A percentile compares a stretch with the other conserved stretches of the same genome.
Conservation (phyloP, 768 basidiomycete genomes). For the Tylopilus sp. region DNA sequence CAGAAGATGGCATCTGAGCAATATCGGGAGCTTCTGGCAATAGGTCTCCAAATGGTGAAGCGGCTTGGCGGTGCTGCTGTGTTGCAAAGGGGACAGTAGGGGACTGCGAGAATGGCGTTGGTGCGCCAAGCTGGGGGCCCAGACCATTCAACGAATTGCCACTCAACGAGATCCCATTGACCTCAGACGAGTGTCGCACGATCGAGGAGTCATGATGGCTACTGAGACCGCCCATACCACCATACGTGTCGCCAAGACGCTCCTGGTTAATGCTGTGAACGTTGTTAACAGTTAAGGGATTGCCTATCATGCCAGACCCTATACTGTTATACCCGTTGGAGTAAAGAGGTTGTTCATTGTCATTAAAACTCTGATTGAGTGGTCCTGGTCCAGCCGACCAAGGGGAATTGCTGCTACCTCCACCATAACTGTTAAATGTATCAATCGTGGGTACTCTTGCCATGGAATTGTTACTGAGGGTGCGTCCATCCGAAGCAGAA, state of each 20-base stretch:
- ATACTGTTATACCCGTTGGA: constrained; percentile 24
- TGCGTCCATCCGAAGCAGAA: constrained; percentile 36
- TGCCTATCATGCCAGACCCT: constrained; percentile 17
- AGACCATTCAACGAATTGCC: constrained; percentile 14
- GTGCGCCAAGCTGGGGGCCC: constrained; percentile 19
- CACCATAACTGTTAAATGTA: constrained; percentile 36
- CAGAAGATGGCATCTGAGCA: constrained; percentile 21
- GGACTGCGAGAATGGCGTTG: constrained; percentile 20
- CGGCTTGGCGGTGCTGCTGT: constrained; percentile 19
- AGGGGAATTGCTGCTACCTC: constrained; percentile 27
- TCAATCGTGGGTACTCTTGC: constrained; percentile 37
- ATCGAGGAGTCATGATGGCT: constrained; percentile 23
- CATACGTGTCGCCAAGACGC: constrained; percentile 24
- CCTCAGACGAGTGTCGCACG: constrained; percentile 21
- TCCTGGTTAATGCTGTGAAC: constrained; percentile 27
- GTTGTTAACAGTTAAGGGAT: constrained; percentile 18
- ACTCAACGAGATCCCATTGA: constrained; percentile 23
- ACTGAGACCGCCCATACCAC: constrained; percentile 19
- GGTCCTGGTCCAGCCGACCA: constrained; percentile 34
- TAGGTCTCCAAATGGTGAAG: constrained; percentile 23
- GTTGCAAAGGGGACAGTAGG: constrained; percentile 17
- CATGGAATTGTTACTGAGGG: constrained; percentile 31
- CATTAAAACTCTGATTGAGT: constrained; percentile 17
- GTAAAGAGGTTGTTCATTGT: constrained; percentile 23
- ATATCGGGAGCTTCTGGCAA: constrained; percentile 16